Base-by-base conservation (phyloP, 2,329 filamentous ascomycete species). In the Colletotrichum simmondsii region DNA sequence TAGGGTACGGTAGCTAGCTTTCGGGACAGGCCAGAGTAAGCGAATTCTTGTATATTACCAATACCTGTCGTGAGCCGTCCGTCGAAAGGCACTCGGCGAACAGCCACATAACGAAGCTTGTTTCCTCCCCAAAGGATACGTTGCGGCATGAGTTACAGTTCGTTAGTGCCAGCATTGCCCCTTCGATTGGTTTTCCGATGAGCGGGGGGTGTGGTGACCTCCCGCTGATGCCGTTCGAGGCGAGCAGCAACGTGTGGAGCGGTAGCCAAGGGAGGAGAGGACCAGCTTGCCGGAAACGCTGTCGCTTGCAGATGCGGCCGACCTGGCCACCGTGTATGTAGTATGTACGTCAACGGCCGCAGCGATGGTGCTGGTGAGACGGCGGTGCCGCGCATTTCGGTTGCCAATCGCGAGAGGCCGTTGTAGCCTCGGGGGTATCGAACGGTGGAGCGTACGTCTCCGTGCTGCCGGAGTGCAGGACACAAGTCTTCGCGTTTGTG, bases 11-110 rank as follows among this genome's bases (percentile, higher is more conserved):
- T 52, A 54, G 60, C 58, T 71, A n/a, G 42, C 42, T 57, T 62
- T 59, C 62, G 66, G 57, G 57, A 63, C 42, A 67, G 46, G 37
- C 42, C 42, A 22, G 42, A 49, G 42, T n/a, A 49, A 52, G 49
- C 58, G 49, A 58, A 68, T 54, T 60, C 28, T 67, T 73, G 71
- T 73, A 73, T 64, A 73, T 49, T 72, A 73, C 37, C 42, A 52
- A 19, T 19, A n/a, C 42, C n/a, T 49, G 61, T 64, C 28, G 22
- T 24, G 46, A 70, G 60, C 37, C 52, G 57, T 49, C 42, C 42
- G 35, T n/a, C 53, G 56, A 10, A 26, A 59, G 32, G 52, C 14
- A 46, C 32, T 62, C 56, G 62, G 62, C 52, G 56, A 70, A 7
- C 35, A 71, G 62, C 42, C 58, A 72, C 42, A 67, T 53, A 60